Base-by-base conservation (phyloP, 2,329 filamentous ascomycete genomes). In the Aspergillus brunneoviolaceus region DNA sequence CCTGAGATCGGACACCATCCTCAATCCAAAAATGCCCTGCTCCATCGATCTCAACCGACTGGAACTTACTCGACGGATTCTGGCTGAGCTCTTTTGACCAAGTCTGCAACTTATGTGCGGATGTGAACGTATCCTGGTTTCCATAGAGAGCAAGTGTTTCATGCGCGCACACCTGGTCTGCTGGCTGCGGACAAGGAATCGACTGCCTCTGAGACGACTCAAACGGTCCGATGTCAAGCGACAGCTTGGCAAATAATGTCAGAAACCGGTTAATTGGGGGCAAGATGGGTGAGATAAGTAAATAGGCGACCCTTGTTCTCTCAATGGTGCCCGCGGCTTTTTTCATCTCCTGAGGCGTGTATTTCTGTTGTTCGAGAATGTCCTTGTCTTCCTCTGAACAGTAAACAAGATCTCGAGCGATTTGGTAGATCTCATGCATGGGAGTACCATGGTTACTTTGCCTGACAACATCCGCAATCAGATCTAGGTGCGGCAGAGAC, bases 101-200 rank as follows among this genome's bases (percentile, higher is more conserved):
- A 1, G 80, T 76, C 11, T 84, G 82, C 66, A 93, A 79, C 72
- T 85, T 90, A 60, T 81, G 83, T 3, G 79, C 80, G 1, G 87
- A 84, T 1, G 90, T 87, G 65, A 97, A 96, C 0, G 82, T 77
- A 73, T 98, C 93, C 4, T 84, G 80, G 54, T 88, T 85, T 1
- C 93, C 94, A 69, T 88, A 96, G 0, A 96, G 75, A 0, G 86
- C 87, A 35, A 96, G 73, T 0, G 89, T 89, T 0, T 82, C 81
- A 67, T 87, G 82, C 2, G 64, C 63, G 39, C 76, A 72, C 1
- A 85, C 75, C 52, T 90, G 77, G 68, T 89, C 87, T 55, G 77
- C 75, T 58, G 87, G 84, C 1, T 80, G 79, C 25, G 67, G 74
- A 27, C 65, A 71, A 19, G 63, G 69, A 51, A 72, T 69, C 62